Conservation (phyloP, 202 grass and related monocot genomes). For the Schoenoplectus tabernaemontani region DNA sequence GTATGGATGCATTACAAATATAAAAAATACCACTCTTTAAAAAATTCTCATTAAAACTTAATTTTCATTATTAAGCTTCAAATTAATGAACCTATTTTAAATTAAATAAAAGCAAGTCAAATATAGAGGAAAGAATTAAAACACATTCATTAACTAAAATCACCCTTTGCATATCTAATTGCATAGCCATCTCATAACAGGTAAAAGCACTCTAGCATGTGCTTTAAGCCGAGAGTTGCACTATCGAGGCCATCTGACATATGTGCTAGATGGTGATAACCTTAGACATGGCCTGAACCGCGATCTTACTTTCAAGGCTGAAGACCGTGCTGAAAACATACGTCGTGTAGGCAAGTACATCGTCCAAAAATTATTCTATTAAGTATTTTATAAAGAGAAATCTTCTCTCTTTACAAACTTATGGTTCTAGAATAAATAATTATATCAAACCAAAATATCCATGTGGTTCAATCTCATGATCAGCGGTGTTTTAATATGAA, state of each 20-base stretch:
- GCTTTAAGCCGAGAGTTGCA: conserved; percentile 54
- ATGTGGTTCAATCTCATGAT: not conserved
- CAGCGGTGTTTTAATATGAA: no score
- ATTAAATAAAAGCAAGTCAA: not conserved
- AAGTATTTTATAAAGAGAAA: not conserved
- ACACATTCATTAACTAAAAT: not conserved
- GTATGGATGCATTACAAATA: not conserved
- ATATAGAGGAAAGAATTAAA: not conserved
- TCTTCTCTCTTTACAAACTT: not conserved
- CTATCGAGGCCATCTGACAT: conserved; percentile 53
- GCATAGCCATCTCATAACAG: conserved; percentile 18
- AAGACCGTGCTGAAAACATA: conserved; percentile 85
- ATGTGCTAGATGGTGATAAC: conserved; percentile 86
- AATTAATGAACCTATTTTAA: not conserved
- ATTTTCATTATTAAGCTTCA: not conserved
- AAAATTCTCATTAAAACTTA: not conserved
- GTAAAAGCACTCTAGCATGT: conserved; percentile 81
- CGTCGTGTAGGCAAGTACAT: conserved; percentile 60
- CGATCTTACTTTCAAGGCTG: conserved; percentile 67
- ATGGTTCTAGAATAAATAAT: not conserved
- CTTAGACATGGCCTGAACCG: conserved; percentile 74
- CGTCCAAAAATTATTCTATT: not conserved
- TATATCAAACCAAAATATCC: not conserved
- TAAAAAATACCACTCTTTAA: not conserved
- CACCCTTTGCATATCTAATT: not conserved